A percentile compares a stretch with the other conserved stretches of the same genome.
Conservation (phyloP, 176 grass and related monocot genomes). For the Juncus effusus region DNA sequence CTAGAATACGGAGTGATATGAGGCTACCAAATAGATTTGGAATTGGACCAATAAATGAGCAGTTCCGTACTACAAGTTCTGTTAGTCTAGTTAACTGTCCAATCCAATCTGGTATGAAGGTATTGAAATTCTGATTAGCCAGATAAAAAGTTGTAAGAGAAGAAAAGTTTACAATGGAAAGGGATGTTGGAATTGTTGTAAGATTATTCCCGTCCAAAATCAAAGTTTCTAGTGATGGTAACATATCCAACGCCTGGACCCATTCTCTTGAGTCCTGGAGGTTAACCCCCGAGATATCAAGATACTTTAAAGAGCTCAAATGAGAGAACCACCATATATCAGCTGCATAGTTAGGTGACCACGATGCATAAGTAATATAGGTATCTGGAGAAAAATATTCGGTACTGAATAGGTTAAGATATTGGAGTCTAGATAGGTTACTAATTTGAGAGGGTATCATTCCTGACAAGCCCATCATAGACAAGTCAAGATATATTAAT, state of each 20-base stretch:
- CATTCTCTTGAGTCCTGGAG: neutral
- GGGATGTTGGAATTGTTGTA: neutral
- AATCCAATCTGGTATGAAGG: neutral
- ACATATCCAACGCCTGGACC: neutral
- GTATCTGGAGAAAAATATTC: too few species aligned
- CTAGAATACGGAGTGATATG: neutral
- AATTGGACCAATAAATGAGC: neutral
- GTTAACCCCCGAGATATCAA: conserved; percentile 2
- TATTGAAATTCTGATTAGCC: neutral
- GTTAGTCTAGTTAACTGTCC: neutral
- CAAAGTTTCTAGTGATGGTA: neutral
- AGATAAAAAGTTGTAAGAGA: neutral
- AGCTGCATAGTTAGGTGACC: neutral
- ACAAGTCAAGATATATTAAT: conserved; percentile 29
- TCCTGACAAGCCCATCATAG: neutral
- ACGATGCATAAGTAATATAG: neutral
- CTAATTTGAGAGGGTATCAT: neutral
- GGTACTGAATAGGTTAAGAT: conserved; percentile 7
- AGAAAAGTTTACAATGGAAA: neutral
- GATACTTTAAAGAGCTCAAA: conserved; percentile 13
- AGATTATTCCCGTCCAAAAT: neutral
- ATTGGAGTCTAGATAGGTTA: conserved; percentile 25
- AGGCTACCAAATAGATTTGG: neutral
- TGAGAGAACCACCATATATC: neutral
- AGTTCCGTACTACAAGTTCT: neutral